Evolutionary conservation across 2,329 filamentous ascomycete genomes (phyloP), one percentile per base, ranked within the genome.

Genomic region (Colletotrichum australisinense): DNA sequence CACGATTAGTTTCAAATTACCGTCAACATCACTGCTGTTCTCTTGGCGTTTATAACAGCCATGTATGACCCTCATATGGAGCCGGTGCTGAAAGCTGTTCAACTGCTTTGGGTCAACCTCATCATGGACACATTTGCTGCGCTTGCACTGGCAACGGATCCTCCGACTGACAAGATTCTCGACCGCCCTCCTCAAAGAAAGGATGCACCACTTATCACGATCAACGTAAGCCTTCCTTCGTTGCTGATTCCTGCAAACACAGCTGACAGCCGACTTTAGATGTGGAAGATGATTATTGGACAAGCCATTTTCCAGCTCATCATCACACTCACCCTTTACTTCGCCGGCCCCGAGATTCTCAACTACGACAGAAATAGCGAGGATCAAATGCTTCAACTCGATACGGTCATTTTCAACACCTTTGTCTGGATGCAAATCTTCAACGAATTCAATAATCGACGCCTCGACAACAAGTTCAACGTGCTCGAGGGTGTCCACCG

Each of bases 351-450:
- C 9, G 42, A 60, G 16, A 63, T 74, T 4, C 69, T 67, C 19
- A 56, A 30, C 19, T 70, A 70, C 5, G 52, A 64, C 35, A 52
- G 56, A 6, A 28, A 57, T 19, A 58, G 59, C 53, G 66, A 71
- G n/a, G 42, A 65, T 14, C 62, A 63, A 19, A 72, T 57, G 49
- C 58, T 72, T 4, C 83, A 89, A 68, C 82, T 93, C 64, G 82
- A 90, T 70, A 94, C 93, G 0, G 85, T 96, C 16, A 92, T 96
- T 9, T 95, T 96, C 87, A 97, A 96, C 82, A 93, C 92, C 0
- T 96, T 95, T 76, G 93, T 95, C 58, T 95, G 93, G 93, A 95
- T 96, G 93, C 94, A 96, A 76, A 94, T 97, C 75, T 74, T 72
- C 24, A 93, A 93, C 80, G 87, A 91, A 79, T 88, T 91, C 83